Conservation (phyloP, 257 asterid genomes). For the Jacaranda copaia region DNA sequence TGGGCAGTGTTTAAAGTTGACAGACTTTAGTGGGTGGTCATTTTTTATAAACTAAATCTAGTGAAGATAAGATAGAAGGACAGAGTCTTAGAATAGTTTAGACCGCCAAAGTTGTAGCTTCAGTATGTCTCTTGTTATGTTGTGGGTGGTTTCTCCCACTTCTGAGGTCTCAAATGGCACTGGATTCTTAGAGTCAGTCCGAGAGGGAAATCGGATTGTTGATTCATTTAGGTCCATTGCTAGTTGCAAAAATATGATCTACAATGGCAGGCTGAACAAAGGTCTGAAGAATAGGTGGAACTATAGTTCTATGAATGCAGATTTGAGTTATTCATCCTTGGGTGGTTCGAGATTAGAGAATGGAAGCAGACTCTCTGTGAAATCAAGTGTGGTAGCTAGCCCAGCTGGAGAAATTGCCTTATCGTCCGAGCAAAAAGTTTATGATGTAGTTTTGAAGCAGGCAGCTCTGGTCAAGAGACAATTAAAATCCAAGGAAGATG, state of each 20-base stretch:
- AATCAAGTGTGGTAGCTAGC: conserved; percentile 64
- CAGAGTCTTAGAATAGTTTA: conserved; percentile 37
- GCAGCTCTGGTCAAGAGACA: conserved; percentile 85
- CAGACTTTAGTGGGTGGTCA: conserved; percentile 36
- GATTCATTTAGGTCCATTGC: conserved; percentile 49
- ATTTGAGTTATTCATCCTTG: conserved; percentile 47
- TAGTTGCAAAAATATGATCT: conserved; percentile 41
- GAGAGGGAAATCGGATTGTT: conserved; percentile 55
- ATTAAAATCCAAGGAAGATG: conserved; percentile 50
- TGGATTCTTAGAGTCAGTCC: conserved; percentile 60
- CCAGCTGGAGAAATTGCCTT: conserved; percentile 75
- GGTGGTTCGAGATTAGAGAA: conserved; percentile 48
- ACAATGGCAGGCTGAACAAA: conserved; percentile 48
- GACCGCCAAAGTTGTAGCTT: conserved; percentile 30
- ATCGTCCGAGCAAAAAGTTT: conserved; percentile 92
- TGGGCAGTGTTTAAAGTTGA: conserved; percentile 40
- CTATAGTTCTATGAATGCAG: conserved; percentile 46
- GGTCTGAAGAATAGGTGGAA: conserved; percentile 47
- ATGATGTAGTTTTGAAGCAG: conserved; percentile 90
- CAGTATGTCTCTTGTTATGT: conserved; percentile 79
- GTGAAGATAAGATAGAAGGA: conserved; percentile 38
- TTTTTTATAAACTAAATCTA: conserved; percentile 27
- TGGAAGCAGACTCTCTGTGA: conserved; percentile 46
- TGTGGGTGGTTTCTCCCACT: conserved; percentile 75
- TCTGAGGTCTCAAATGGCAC: conserved; percentile 58